A percentile compares a stretch with the other conserved stretches of the same genome.
phyloP scores from a whole-genome alignment of 495 filamentous ascomycete genomes.

The Aspergillus conjunctus region DNA sequence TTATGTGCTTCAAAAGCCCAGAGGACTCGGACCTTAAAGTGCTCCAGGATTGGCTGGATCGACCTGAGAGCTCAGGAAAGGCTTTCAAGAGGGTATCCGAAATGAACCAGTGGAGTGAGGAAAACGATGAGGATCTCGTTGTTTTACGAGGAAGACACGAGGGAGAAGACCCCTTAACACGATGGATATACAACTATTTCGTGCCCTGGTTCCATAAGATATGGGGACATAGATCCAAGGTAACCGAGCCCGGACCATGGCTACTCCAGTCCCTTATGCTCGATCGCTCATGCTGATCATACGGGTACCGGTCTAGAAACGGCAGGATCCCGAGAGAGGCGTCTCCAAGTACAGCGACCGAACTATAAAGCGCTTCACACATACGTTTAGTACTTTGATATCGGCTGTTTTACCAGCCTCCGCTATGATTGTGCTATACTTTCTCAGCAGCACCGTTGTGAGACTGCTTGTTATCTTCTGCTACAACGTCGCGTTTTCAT shows the following conservation, averaged over 20 bases:
- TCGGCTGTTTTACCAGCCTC: slow-evolving; percentile 33
- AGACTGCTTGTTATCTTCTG: slow-evolving; percentile 34
- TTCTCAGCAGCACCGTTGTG: slow-evolving; percentile 23
- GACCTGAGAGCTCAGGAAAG: background rate
- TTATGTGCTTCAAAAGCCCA: slow-evolving; percentile 4
- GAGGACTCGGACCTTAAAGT: slow-evolving; percentile 1
- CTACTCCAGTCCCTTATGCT: too few species aligned
- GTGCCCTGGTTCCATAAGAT: slow-evolving; percentile 7
- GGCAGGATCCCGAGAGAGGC: background rate
- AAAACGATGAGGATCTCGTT: slow-evolving; percentile 5
- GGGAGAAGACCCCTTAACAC: slow-evolving; percentile 5
- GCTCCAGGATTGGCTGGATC: slow-evolving; percentile 2
- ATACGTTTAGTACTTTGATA: slow-evolving; percentile 29
- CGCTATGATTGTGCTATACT: slow-evolving; percentile 37
- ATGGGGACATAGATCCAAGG: slow-evolving; percentile 25
- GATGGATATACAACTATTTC: slow-evolving; percentile 5
- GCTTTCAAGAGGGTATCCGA: background rate
- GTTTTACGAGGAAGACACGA: slow-evolving; percentile 3
- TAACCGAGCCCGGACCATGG: background rate
- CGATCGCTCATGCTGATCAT: too few species aligned
- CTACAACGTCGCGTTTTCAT: slow-evolving; percentile 34
- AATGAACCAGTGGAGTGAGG: background rate
- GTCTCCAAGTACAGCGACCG: slow-evolving; percentile 1
- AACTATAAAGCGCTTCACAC: slow-evolving; percentile 13
- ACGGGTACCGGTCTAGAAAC: background rate